A percentile compares a stretch with the other conserved stretches of the same genome.
Conservation (phyloP, 2,329 filamentous ascomycete genomes). For the Fusarium siculi region DNA sequence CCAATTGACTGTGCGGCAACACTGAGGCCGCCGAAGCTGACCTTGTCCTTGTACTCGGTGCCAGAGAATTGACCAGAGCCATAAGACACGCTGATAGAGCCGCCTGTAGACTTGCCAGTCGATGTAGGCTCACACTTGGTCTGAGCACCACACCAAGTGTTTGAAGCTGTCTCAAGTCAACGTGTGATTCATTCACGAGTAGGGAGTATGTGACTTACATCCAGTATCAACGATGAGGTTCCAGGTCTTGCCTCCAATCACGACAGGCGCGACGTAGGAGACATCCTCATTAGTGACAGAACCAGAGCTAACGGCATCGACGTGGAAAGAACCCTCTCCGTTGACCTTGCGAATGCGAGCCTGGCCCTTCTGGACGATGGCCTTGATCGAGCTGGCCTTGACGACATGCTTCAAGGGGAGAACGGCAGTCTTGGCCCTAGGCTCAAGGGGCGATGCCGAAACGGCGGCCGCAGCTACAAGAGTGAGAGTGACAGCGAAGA, state of each 20-base stretch:
- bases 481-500: neutral
- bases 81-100: neutral
- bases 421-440: neutral
- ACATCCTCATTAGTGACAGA: neutral
- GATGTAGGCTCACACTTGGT: neutral
- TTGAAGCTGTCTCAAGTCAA: too few species aligned
- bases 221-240: neutral
- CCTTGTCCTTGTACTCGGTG: neutral
- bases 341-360: neutral
- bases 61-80: neutral
- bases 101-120: neutral
- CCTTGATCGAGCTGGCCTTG: neutral
- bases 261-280: neutral
- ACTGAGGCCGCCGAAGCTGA: neutral
- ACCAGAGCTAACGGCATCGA: neutral
- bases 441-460: neutral
- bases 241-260: neutral
- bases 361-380: neutral
- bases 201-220: neutral
- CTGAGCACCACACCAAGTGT: slow-evolving; percentile 2
- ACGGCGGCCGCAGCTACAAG: neutral
- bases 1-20: neutral
- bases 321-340: neutral
- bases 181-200: too few species aligned
- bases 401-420: neutral